Conservation (phyloP, 352 stramenopile genomes). For the Pythium graminicola region DNA sequence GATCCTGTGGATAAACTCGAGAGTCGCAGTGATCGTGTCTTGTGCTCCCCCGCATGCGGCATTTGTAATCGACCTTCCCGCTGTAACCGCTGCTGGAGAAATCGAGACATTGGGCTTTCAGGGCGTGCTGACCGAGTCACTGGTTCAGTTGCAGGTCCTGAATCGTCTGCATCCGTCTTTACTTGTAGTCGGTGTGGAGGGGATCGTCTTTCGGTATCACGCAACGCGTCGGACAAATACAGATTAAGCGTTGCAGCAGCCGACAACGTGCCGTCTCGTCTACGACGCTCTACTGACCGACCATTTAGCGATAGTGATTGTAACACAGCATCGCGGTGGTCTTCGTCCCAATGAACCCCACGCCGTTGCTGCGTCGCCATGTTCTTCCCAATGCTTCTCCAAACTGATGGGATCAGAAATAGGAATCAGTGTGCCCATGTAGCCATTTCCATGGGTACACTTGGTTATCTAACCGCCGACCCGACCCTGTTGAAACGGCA, state of each 20-base stretch:
- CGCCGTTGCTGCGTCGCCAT: background rate
- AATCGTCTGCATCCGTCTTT: too few relatives aligned
- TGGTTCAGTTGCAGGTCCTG: background rate
- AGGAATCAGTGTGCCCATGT: background rate
- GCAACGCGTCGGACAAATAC: conserved; percentile 15
- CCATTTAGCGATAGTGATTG: background rate
- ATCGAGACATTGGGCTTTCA: conserved; percentile 39
- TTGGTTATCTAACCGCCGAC: background rate
- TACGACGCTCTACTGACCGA: background rate
- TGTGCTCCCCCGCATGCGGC: too few relatives aligned
- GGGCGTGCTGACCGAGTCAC: background rate
- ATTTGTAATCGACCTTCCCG: conserved; percentile 26
- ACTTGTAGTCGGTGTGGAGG: background rate
- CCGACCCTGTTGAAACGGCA: too few relatives aligned
- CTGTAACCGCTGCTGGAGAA: conserved; percentile 19
- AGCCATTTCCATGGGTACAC: conserved; percentile 5
- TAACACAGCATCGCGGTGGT: background rate
- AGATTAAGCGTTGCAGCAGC: conserved; percentile 10
- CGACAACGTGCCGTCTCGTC: conserved; percentile 6
- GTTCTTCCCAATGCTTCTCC: background rate
- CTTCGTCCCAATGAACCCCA: background rate
- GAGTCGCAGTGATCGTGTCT: background rate
- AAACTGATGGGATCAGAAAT: conserved; percentile 8
- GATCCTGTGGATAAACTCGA: too few relatives aligned
- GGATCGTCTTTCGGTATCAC: background rate